phyloP scores from a whole-genome alignment of 345 rosid species.

The Arabidopsis suecica region DNA sequence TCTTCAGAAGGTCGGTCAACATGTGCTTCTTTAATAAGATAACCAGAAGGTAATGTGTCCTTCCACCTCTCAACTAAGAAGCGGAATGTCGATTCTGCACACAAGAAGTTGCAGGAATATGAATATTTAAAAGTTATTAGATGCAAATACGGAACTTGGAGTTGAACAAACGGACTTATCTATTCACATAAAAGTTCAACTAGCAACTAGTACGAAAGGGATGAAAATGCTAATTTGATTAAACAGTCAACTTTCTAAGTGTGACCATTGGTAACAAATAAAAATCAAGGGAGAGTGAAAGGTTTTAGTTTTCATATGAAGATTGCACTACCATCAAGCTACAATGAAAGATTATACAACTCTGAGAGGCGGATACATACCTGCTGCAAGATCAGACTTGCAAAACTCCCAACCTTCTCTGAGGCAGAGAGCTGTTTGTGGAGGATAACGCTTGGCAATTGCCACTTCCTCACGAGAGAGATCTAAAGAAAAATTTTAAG shows the following conservation, averaged over 20 bases:
- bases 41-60: conserved; percentile 72
- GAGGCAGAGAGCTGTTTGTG: conserved; percentile 80
- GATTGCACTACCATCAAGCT: conserved; percentile 27
- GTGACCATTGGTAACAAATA: conserved; percentile 12
- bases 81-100: conserved; percentile 76
- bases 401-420: conserved; percentile 98
- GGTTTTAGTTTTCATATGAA: conserved; percentile 9
- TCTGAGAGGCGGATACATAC: conserved; percentile 49
- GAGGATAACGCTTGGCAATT: conserved; percentile 87
- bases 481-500: conserved; percentile 56
- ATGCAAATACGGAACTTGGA: conserved; percentile 5
- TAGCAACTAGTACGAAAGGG: conserved; percentile 14
- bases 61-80: conserved; percentile 89
- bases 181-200: conserved; percentile 16
- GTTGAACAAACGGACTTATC: neutral
- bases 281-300: conserved; percentile 18
- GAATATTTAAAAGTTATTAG: conserved; percentile 4
- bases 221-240: conserved; percentile 12
- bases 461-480: conserved; percentile 85
- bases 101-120: conserved; percentile 25
- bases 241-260: conserved; percentile 10
- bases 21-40: conserved; percentile 78
- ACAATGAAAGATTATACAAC: conserved; percentile 20
- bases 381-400: conserved; percentile 85
- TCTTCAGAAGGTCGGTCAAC: conserved; percentile 93